Conservation (phyloP, 768 basidiomycete species). For the Tulasnella sp. region DNA sequence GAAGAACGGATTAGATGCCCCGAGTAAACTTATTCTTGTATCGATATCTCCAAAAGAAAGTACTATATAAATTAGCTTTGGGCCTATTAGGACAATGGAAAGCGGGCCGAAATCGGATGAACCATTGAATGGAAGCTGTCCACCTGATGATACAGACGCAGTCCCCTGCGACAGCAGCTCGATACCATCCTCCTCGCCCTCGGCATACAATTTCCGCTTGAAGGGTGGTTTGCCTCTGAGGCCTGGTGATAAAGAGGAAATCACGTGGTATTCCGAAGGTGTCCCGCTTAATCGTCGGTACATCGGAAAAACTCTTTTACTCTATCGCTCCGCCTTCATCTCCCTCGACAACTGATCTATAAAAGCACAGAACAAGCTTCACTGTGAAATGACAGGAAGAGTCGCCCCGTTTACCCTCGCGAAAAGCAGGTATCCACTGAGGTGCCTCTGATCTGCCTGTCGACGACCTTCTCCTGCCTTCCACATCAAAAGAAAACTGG, state of each 20-base stretch:
- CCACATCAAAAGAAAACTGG: background rate
- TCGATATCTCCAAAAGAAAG: background rate
- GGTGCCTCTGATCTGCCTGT: background rate
- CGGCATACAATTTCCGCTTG: conserved; percentile 12
- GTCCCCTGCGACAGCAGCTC: background rate
- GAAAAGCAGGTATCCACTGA: conserved; percentile 1
- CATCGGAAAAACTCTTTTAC: background rate
- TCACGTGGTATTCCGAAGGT: conserved; percentile 48
- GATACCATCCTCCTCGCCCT: background rate
- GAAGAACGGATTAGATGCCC: conserved; percentile 25
- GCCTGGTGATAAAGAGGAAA: conserved; percentile 68
- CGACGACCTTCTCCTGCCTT: background rate
- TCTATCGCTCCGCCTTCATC: background rate
- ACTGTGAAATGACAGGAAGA: background rate
- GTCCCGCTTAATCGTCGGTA: conserved; percentile 5
- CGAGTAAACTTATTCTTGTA: background rate
- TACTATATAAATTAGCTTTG: background rate
- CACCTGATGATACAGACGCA: background rate
- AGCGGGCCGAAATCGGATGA: background rate
- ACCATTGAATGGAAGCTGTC: background rate
- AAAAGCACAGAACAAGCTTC: background rate
- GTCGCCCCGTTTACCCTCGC: background rate
- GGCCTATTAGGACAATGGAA: background rate
- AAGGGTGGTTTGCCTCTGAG: conserved; percentile 62
- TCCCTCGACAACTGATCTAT: background rate